Percentiles rank a stretch among this genome's conserved stretches.
Conservation (phyloP, 352 stramenopile genomes). For the Globisporangium rhizosaccharum region DNA sequence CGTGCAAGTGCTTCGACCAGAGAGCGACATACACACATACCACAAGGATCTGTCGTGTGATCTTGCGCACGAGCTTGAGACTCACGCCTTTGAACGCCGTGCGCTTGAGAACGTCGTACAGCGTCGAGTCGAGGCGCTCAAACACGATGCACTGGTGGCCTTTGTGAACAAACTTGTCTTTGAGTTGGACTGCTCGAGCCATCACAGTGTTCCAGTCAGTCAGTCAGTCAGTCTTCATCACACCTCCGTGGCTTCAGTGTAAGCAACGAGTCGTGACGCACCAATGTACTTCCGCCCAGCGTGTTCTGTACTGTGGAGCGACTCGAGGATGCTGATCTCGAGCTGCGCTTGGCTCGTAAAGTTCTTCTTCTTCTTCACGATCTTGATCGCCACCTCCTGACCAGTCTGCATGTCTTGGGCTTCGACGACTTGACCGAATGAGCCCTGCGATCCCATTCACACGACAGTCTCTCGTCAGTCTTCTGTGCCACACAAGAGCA, state of each 20-base stretch:
- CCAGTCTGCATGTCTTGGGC: slow-evolving; percentile 70
- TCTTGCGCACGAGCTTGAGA: slow-evolving; percentile 93
- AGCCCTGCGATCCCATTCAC: slow-evolving; percentile 33
- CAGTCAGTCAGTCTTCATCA: slow-evolving; percentile 3
- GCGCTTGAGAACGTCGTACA: slow-evolving; percentile 96
- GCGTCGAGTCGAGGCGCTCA: slow-evolving; percentile 93
- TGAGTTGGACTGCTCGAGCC: slow-evolving; percentile 75
- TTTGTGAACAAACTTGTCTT: slow-evolving; percentile 94
- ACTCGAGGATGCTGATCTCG: slow-evolving; percentile 95
- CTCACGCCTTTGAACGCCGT: slow-evolving; percentile 90
- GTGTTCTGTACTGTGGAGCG: slow-evolving; percentile 81
- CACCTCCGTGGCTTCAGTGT: neutral
- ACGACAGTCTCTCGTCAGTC: neutral
- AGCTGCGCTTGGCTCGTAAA: slow-evolving; percentile 96
- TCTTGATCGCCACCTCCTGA: slow-evolving; percentile 96
- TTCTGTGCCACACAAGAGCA: no score
- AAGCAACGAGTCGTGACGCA: slow-evolving; percentile 21
- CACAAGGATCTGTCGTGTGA: slow-evolving; percentile 94
- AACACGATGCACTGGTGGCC: slow-evolving; percentile 99
- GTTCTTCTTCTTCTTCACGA: slow-evolving; percentile 98
- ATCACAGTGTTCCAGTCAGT: slow-evolving; percentile 2
- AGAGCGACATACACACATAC: slow-evolving; percentile 23
- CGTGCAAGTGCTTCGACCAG: neutral
- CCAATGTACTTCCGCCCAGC: slow-evolving; percentile 90
- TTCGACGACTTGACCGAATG: slow-evolving; percentile 82